Evolutionary conservation across 1,284 basidiomycete species (phyloP).

Genomic region (Cronartium ribicola): DNA sequence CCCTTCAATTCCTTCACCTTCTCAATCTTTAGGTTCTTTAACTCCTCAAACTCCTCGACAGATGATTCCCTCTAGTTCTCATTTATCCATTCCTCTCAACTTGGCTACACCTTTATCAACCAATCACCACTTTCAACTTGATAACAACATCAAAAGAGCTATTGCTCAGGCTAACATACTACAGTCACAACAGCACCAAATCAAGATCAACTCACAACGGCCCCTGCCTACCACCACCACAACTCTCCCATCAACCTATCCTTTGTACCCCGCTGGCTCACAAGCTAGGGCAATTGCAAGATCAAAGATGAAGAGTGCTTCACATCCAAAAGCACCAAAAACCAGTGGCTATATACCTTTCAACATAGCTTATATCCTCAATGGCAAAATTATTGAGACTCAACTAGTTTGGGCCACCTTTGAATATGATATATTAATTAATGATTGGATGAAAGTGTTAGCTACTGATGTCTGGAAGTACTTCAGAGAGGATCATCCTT

Average conservation of each 20-base stretch:
- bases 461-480: neutral
- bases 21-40: neutral
- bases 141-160: neutral
- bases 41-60: neutral
- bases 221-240: neutral
- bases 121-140: neutral
- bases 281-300: neutral
- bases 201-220: neutral
- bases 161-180: neutral
- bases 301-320: neutral
- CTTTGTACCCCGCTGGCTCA: neutral
- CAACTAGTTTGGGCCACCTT: neutral
- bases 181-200: neutral
- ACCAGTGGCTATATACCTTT: neutral
- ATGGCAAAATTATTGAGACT: neutral
- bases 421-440: neutral
- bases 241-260: neutral
- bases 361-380: neutral
- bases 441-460: neutral
- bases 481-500: neutral
- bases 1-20: neutral
- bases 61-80: neutral
- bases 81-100: neutral
- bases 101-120: neutral
- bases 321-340: neutral